These are phyloP conservation scores for Amphibolis antarctica DNA, from an alignment of 106 monocot genomes.

Conservation along the genomic window DNA sequence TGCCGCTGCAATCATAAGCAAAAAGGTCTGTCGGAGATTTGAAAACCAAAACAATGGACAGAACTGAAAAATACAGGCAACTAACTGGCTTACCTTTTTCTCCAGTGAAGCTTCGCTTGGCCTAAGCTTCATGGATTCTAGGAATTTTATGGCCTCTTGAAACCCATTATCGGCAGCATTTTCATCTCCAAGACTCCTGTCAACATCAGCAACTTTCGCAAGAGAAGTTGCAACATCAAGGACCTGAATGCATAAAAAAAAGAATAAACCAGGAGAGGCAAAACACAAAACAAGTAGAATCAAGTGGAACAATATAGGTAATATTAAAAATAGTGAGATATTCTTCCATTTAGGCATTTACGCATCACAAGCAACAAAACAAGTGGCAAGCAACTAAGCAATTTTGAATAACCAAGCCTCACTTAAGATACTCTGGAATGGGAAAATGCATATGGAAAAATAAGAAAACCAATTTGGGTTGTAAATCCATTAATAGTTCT, in stretches of 20 bases:
- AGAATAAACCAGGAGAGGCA: not conserved
- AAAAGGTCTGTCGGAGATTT: not conserved
- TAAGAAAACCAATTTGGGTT: too few relatives aligned
- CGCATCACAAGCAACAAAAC: too few relatives aligned
- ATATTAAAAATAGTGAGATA: too few relatives aligned
- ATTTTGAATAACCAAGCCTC: too few relatives aligned
- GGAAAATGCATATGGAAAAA: too few relatives aligned
- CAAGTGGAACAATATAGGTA: not conserved
- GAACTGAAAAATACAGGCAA: not conserved
- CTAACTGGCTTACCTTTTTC: constrained; percentile 35
- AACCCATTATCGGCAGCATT: constrained; percentile 49
- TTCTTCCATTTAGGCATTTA: too few relatives aligned
- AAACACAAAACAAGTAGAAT: not conserved
- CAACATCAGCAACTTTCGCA: constrained; percentile 91
- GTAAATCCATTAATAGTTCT: too few relatives aligned
- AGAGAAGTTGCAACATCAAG: constrained; percentile 82
- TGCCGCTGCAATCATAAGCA: constrained; percentile 34
- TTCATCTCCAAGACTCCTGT: constrained; percentile 63
- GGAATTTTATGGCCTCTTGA: constrained; percentile 62
- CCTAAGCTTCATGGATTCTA: constrained; percentile 73
- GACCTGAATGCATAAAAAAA: constrained; percentile 24
- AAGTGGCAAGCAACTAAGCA: too few relatives aligned
- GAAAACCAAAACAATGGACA: not conserved
- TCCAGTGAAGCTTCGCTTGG: constrained; percentile 43
- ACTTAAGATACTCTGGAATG: too few relatives aligned